These are phyloP conservation scores for Metarhizium rileyi DNA, from an alignment of 2,329 filamentous ascomycete genomes.

Conservation along the genomic window DNA sequence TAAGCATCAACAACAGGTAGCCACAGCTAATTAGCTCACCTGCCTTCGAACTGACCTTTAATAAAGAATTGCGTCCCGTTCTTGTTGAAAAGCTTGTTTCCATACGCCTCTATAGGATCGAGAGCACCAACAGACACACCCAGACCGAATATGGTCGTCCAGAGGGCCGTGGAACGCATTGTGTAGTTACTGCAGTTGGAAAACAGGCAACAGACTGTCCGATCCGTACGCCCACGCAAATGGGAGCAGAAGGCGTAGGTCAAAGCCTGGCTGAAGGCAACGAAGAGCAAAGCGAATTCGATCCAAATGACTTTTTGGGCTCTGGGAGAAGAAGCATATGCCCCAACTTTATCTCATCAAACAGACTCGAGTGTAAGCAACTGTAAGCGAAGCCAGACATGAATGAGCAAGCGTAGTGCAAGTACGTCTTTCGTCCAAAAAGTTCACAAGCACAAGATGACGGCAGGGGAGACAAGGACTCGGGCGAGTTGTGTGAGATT, in stretches of 20 bases:
- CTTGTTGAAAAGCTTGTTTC: constrained; percentile 77
- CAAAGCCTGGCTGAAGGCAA: neutral
- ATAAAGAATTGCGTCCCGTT: constrained; percentile 77
- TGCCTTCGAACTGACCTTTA: constrained; percentile 50
- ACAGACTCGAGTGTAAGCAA: neutral
- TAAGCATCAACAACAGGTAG: neutral
- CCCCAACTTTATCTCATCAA: neutral
- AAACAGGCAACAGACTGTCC: no score
- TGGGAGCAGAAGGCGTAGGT: constrained; percentile 1
- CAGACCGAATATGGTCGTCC: constrained; percentile 25
- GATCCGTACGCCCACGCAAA: neutral
- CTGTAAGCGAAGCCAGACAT: neutral
- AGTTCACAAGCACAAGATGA: neutral
- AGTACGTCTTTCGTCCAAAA: constrained; percentile 2
- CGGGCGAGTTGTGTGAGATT: neutral
- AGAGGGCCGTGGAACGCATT: constrained; percentile 30
- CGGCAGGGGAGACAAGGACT: constrained; percentile 1
- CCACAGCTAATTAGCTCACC: neutral
- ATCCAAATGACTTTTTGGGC: neutral
- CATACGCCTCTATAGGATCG: constrained; percentile 45
- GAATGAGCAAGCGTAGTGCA: neutral
- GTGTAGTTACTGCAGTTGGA: no score
- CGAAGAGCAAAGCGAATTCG: neutral
- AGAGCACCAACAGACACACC: constrained; percentile 28
- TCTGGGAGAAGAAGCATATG: neutral